Conservation (phyloP, 306 rosid species). For the Vigna trinervia region DNA sequence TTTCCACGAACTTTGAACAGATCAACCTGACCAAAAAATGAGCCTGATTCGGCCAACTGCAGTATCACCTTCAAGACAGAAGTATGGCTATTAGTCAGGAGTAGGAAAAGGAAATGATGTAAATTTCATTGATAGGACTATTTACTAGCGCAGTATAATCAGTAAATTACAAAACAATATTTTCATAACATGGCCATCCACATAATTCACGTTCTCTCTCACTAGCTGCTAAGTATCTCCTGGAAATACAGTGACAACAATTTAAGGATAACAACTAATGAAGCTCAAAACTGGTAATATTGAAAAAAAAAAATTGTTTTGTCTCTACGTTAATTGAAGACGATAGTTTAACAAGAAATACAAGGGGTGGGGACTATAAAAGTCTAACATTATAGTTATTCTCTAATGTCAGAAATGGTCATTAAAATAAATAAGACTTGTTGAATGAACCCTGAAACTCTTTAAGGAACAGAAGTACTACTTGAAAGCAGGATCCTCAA, state of each 20-base stretch:
- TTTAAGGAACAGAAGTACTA: background rate
- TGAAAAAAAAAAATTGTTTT: too few species aligned
- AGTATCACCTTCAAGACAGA: slow-evolving; percentile 77
- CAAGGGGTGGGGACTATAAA: background rate
- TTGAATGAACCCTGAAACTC: slow-evolving; percentile 24
- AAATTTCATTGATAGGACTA: slow-evolving; percentile 22
- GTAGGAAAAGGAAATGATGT: slow-evolving; percentile 25
- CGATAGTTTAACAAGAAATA: background rate
- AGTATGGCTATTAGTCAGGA: slow-evolving; percentile 33
- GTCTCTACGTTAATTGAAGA: background rate
- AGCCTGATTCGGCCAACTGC: slow-evolving; percentile 98
- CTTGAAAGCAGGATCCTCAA: slow-evolving; percentile 20
- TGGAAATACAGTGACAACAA: slow-evolving; percentile 17
- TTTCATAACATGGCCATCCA: slow-evolving; percentile 27
- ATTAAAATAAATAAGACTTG: slow-evolving; percentile 9
- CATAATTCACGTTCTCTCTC: slow-evolving; percentile 9
- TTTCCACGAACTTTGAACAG: slow-evolving; percentile 98
- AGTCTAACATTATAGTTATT: background rate
- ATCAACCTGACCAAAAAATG: slow-evolving; percentile 96
- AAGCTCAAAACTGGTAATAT: background rate
- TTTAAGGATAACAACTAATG: slow-evolving; percentile 21
- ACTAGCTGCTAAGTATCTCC: slow-evolving; percentile 6
- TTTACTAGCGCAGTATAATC: slow-evolving; percentile 15
- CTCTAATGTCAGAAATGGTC: slow-evolving; percentile 6
- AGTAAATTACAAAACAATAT: slow-evolving; percentile 24